A percentile compares a stretch with the other conserved stretches of the same genome.
These are phyloP conservation scores for Eurotiales sp. DNA, from an alignment of 2,329 filamentous ascomycete genomes.

Conservation along the genomic window DNA sequence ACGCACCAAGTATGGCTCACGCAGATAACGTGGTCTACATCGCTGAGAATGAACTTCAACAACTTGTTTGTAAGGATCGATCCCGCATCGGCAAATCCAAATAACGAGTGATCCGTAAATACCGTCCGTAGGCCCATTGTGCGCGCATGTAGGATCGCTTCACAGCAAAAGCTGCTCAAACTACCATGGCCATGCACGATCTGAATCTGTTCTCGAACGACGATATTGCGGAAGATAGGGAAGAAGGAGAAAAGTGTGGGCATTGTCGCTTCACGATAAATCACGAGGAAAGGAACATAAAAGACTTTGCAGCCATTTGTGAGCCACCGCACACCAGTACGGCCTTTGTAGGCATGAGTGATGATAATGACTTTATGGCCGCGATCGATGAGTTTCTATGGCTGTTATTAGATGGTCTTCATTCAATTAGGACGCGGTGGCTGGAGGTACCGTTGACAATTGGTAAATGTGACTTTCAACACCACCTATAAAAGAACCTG, in stretches of 20 bases:
- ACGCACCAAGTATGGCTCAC: conserved; percentile 92
- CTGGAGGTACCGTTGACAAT: conserved; percentile 63
- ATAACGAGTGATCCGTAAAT: conserved; percentile 95
- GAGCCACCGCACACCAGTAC: conserved; percentile 88
- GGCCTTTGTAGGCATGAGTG: conserved; percentile 88
- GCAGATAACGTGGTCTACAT: conserved; percentile 97
- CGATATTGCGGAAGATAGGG: conserved; percentile 93
- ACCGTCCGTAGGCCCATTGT: conserved; percentile 96
- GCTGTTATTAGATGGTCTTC: conserved; percentile 11
- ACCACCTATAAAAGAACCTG: conserved; percentile 58
- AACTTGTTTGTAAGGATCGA: conserved; percentile 97
- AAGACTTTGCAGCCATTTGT: conserved; percentile 98
- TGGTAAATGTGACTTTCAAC: conserved; percentile 99
- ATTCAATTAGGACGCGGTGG: not conserved
- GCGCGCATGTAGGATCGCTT: conserved; percentile 87
- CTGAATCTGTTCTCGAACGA: conserved; percentile 89
- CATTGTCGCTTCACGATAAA: conserved; percentile 90
- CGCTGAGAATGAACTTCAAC: conserved; percentile 90
- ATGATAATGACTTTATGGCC: conserved; percentile 98
- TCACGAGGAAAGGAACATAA: conserved; percentile 91
- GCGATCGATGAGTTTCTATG: conserved; percentile 84
- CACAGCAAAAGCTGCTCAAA: conserved; percentile 87
- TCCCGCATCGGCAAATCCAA: conserved; percentile 92
- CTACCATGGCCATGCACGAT: conserved; percentile 98
- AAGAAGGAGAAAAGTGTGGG: conserved; percentile 99